These are phyloP conservation scores for Tetracladium setigerum DNA, from an alignment of 495 filamentous ascomycete species.

Conservation along the genomic window DNA sequence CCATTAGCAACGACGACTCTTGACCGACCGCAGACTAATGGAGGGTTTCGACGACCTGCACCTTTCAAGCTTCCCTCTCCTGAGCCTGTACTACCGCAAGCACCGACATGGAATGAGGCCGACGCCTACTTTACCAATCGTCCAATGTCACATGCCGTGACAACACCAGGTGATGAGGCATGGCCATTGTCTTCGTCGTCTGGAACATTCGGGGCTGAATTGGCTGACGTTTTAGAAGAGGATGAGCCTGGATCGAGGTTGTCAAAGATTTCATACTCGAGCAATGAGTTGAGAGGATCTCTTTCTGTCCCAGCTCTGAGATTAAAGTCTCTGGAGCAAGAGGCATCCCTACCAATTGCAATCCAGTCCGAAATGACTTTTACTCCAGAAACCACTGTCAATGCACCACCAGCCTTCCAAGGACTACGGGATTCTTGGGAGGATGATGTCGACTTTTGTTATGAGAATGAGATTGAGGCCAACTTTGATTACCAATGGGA, in stretches of 20 bases:
- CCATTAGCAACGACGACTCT: constrained; percentile 22
- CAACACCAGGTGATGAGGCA: constrained; percentile 15
- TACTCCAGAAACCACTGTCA: constrained; percentile 1
- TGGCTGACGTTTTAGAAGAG: constrained; percentile 64
- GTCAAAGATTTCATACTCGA: constrained; percentile 11
- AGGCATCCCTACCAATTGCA: background rate
- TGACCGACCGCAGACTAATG: constrained; percentile 32
- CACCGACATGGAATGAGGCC: background rate
- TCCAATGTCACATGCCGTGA: constrained; percentile 15
- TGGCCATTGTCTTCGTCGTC: constrained; percentile 20
- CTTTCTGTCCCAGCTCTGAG: constrained; percentile 18
- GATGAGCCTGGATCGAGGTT: constrained; percentile 36
- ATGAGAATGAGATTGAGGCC: constrained; percentile 84
- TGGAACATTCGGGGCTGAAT: constrained; percentile 12
- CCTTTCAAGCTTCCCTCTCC: constrained; percentile 21
- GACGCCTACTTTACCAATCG: background rate
- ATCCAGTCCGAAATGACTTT: constrained; percentile 1
- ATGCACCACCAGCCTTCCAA: background rate
- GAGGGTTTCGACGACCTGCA: constrained; percentile 33
- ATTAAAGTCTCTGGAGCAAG: constrained; percentile 9
- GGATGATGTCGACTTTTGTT: constrained; percentile 90
- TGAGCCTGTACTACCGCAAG: background rate
- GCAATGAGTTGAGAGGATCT: constrained; percentile 14
- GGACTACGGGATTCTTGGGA: constrained; percentile 61
- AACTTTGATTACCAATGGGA: constrained; percentile 89